phyloP scores from a whole-genome alignment of 306 rosid genomes.

The Cicer judaicum region DNA sequence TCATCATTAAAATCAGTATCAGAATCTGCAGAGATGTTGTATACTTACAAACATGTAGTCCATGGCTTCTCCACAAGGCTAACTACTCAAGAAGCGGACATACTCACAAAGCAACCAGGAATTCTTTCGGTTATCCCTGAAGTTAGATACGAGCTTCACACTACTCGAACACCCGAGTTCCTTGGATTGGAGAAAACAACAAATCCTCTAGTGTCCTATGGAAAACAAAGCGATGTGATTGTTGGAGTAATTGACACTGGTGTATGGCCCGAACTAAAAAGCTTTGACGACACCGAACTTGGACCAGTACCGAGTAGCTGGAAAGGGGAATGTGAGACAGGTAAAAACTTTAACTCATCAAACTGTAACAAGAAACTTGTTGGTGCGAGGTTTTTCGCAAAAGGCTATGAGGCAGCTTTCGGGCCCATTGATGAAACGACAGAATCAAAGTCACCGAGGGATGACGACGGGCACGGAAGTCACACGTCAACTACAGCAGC shows the following conservation, averaged over 20 bases:
- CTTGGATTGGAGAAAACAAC: conserved; percentile 63
- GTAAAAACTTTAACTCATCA: conserved; percentile 66
- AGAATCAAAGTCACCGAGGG: conserved; percentile 89
- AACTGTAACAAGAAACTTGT: conserved; percentile 79
- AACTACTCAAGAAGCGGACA: conserved; percentile 68
- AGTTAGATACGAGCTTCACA: conserved; percentile 74
- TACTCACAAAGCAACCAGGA: conserved; percentile 64
- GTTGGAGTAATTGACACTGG: conserved; percentile 87
- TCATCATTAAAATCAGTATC: conserved; percentile 77
- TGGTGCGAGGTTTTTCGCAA: conserved; percentile 81
- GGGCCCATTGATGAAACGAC: conserved; percentile 56
- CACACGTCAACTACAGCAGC: conserved; percentile 92
- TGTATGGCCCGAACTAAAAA: conserved; percentile 82
- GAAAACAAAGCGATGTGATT: conserved; percentile 57
- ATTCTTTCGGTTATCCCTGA: conserved; percentile 71
- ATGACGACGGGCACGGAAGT: conserved; percentile 88
- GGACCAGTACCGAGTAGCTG: conserved; percentile 68
- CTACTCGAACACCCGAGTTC: conserved; percentile 88
- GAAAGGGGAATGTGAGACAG: conserved; percentile 82
- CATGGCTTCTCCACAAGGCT: conserved; percentile 91
- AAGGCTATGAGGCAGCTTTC: conserved; percentile 65
- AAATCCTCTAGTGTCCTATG: conserved; percentile 37
- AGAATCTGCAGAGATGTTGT: conserved; percentile 72
- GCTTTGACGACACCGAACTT: conserved; percentile 70
- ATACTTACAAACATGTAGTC: conserved; percentile 69